Evolutionary conservation across 805 yeast genomes (phyloP).

Genomic region (Starmerella davenportii): DNA sequence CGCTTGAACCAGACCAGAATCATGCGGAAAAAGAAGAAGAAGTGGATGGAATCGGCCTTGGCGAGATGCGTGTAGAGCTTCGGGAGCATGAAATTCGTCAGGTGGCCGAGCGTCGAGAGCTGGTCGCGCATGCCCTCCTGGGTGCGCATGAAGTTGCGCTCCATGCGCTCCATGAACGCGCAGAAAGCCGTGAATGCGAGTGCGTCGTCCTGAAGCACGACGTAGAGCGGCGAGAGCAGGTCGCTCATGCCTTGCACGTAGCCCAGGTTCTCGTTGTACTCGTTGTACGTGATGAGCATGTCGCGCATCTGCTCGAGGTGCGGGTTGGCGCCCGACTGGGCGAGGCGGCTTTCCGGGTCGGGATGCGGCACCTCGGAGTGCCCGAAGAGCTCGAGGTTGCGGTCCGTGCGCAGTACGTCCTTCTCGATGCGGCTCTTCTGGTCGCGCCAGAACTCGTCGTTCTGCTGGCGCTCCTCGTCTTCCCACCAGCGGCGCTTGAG

Average conservation of each 20-base stretch:
- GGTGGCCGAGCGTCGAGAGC: conserved; percentile 62
- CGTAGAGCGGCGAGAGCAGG: conserved; percentile 68
- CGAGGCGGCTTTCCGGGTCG: conserved; percentile 33
- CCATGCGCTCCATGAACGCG: conserved; percentile 85
- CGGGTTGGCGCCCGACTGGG: conserved; percentile 54
- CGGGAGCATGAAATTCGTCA: conserved; percentile 84
- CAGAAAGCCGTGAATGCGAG: conserved; percentile 78
- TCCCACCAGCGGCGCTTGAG: conserved; percentile 57
- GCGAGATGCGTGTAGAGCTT: conserved; percentile 63
- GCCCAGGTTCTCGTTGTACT: conserved; percentile 65
- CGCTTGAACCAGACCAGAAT: conserved; percentile 87
- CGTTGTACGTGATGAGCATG: conserved; percentile 71
- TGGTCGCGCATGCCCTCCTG: conserved; percentile 87
- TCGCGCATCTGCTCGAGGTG: conserved; percentile 57
- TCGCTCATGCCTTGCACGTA: conserved; percentile 98
- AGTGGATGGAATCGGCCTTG: conserved; percentile 71
- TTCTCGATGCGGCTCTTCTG: conserved; percentile 81
- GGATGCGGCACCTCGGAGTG: conserved; percentile 29
- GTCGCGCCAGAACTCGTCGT: conserved; percentile 65
- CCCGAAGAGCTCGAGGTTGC: conserved; percentile 49
- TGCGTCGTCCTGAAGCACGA: conserved; percentile 44
- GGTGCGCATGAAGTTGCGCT: conserved; percentile 76
- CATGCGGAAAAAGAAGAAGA: conserved; percentile 92
- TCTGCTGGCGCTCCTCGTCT: conserved; percentile 35
- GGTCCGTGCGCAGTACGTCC: conserved; percentile 82